phyloP scores from a whole-genome alignment of 2,329 filamentous ascomycete species.

The Monilinia laxa region DNA sequence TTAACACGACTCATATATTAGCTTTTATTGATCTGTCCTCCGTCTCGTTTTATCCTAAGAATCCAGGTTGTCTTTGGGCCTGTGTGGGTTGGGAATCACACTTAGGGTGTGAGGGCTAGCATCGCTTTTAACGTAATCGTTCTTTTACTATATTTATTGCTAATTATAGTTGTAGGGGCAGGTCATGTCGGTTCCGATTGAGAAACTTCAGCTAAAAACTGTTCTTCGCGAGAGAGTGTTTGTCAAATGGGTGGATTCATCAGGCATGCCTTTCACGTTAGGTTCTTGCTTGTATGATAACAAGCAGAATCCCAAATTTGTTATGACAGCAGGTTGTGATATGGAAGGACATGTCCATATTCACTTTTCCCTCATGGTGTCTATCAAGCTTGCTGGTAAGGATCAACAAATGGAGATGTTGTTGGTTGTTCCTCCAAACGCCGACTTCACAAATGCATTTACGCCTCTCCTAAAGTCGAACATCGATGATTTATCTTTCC shows the following conservation, averaged over 20 bases:
- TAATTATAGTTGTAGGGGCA: neutral
- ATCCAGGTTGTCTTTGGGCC: slow-evolving; percentile 11
- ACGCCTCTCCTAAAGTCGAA: neutral
- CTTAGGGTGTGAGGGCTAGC: slow-evolving; percentile 10
- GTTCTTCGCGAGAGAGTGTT: neutral
- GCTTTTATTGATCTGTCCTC: slow-evolving; percentile 6
- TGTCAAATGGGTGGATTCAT: neutral
- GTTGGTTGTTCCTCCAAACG: neutral
- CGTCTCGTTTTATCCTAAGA: neutral
- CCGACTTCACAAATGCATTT: neutral
- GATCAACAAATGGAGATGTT: neutral
- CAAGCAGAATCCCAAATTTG: neutral
- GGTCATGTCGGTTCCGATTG: neutral
- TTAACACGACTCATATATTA: neutral
- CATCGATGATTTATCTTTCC: neutral
- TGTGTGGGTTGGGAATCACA: slow-evolving; percentile 6
- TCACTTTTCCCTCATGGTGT: neutral
- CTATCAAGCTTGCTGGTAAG: neutral
- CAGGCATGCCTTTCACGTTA: neutral
- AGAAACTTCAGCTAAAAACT: neutral
- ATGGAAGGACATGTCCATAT: neutral
- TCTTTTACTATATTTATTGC: neutral
- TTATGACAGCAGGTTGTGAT: neutral
- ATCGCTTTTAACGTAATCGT: neutral
- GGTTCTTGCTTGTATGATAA: neutral